phyloP scores from a whole-genome alignment of 1,139 yeast species.

The Geotrichum aggregatum region DNA sequence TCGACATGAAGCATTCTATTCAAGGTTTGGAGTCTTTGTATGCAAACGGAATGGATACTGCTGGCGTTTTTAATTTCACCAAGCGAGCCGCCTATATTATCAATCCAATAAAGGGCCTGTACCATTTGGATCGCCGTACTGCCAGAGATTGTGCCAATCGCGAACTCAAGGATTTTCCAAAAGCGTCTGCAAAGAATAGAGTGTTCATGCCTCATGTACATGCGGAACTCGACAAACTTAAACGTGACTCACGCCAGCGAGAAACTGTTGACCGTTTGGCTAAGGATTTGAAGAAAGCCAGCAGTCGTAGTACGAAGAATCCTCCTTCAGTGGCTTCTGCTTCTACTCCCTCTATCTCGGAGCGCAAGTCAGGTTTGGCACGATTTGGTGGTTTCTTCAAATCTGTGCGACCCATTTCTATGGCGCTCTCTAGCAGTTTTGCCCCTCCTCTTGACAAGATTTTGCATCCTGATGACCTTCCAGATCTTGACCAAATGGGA shows the following conservation, averaged over 20 bases:
- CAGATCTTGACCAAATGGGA: conserved; percentile 45
- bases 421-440: conserved; percentile 37
- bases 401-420: conserved; percentile 41
- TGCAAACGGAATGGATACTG: conserved; percentile 24
- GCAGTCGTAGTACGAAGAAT: conserved; percentile 7
- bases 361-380: conserved; percentile 23
- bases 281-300: conserved; percentile 36
- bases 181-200: conserved; percentile 36
- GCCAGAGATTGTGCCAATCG: conserved; percentile 43
- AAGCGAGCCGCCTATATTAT: conserved; percentile 31
- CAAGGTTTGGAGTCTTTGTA: conserved; percentile 18
- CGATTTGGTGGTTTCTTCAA: conserved; percentile 39
- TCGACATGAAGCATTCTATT: conserved; percentile 39
- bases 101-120: conserved; percentile 33
- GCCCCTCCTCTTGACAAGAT: conserved; percentile 45
- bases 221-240: conserved; percentile 49
- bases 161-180: conserved; percentile 43
- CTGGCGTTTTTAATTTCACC: conserved; percentile 21
- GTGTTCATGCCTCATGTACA: conserved; percentile 47
- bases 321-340: neutral
- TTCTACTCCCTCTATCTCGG: conserved; percentile 8
- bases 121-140: conserved; percentile 33
- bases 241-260: conserved; percentile 48
- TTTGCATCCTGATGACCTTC: conserved; percentile 55
- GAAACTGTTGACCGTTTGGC: conserved; percentile 45